phyloP scores from a whole-genome alignment of 129 eudicot species.

The Daucus carota region DNA sequence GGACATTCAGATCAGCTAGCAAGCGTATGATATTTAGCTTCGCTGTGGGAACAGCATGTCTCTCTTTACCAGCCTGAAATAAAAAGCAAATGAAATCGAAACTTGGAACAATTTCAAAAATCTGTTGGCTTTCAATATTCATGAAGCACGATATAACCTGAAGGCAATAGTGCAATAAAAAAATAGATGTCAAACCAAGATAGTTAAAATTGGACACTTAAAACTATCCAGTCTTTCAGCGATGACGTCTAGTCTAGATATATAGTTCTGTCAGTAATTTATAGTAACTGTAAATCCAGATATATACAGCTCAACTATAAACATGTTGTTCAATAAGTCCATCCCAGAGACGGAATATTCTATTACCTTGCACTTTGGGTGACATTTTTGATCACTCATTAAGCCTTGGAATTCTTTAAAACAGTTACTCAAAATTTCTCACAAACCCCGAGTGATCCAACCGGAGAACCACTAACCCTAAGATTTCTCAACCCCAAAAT shows the following conservation, averaged over 20 bases:
- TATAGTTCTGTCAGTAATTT: background rate
- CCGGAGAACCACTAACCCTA: too few relatives aligned
- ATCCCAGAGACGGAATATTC: background rate
- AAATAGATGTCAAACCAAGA: background rate
- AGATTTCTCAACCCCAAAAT: too few relatives aligned
- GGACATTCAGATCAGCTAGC: slow-evolving; percentile 72
- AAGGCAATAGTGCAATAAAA: background rate
- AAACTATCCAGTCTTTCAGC: background rate
- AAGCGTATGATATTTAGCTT: slow-evolving; percentile 81
- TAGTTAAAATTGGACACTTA: background rate
- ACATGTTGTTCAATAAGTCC: background rate
- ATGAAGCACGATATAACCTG: background rate
- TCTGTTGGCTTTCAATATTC: background rate
- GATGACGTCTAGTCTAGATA: background rate
- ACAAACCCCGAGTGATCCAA: too few relatives aligned
- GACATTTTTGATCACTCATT: background rate
- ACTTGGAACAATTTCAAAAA: background rate
- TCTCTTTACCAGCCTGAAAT: slow-evolving; percentile 75
- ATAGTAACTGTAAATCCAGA: background rate
- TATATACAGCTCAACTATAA: background rate
- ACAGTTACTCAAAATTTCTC: background rate
- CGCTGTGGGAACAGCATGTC: slow-evolving; percentile 55
- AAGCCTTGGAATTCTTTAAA: background rate
- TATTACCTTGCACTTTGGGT: background rate
- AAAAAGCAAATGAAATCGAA: background rate